phyloP scores from a whole-genome alignment of 768 basidiomycete genomes.

The Dentipellis sp. region DNA sequence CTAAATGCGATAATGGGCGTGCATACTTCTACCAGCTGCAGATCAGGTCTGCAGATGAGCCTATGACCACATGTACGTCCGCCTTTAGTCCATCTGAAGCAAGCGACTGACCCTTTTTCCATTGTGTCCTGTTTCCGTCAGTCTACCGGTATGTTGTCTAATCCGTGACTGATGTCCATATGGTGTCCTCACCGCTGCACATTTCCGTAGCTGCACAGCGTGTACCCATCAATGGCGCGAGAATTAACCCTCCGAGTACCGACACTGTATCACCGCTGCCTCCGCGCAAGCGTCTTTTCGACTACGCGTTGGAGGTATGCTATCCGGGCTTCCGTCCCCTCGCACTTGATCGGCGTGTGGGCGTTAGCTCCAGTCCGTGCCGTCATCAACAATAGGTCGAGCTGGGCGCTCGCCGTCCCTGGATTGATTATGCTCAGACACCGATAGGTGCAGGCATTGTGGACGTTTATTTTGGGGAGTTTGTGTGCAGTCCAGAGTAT shows the following conservation, averaged over 20 bases:
- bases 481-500: not conserved
- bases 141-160: slow-evolving; percentile 40
- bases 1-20: slow-evolving; percentile 75
- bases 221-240: slow-evolving; percentile 67
- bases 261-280: too few species aligned
- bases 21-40: slow-evolving; percentile 97
- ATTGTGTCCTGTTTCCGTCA: slow-evolving; percentile 17
- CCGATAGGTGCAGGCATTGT: not conserved
- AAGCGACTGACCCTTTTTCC: not conserved
- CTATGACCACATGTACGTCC: slow-evolving; percentile 58
- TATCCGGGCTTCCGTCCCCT: too few species aligned
- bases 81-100: not conserved
- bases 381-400: too few species aligned
- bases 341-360: too few species aligned
- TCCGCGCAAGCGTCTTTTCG: too few species aligned
- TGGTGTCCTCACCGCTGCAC: not conserved
- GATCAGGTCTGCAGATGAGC: slow-evolving; percentile 89
- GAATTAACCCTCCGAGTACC: slow-evolving; percentile 23
- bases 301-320: too few species aligned
- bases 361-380: too few species aligned
- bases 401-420: not conserved
- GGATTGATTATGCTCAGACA: not conserved
- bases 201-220: slow-evolving; percentile 41
- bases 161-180: not conserved
- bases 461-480: not conserved